phyloP scores from a whole-genome alignment of 108 stramenopile species.

The Skeletonema tropicum region DNA sequence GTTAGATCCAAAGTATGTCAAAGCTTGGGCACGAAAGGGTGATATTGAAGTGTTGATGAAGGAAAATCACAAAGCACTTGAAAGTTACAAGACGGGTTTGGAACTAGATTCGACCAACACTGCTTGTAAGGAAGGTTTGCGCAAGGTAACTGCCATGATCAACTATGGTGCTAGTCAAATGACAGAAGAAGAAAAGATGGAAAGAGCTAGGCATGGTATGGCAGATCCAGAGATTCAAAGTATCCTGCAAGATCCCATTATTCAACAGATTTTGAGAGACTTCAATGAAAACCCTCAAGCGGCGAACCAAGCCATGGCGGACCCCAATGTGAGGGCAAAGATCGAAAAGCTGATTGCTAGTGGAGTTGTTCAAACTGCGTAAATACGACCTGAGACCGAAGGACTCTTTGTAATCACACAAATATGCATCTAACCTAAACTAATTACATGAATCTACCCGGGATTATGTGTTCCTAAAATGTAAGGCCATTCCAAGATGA shows the following conservation, averaged over 20 bases:
- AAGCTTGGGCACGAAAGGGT: slow-evolving; percentile 98
- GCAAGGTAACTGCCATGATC: slow-evolving; percentile 77
- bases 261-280: slow-evolving; percentile 93
- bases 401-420: too few species aligned
- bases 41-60: slow-evolving; percentile 98
- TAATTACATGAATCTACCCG: too few species aligned
- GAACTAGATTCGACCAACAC: slow-evolving; percentile 86
- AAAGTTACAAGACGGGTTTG: slow-evolving; percentile 93
- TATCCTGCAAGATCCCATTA: slow-evolving; percentile 96
- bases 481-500: too few species aligned
- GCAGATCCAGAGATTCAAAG: slow-evolving; percentile 98
- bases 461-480: too few species aligned
- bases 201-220: slow-evolving; percentile 97
- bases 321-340: slow-evolving; percentile 90
- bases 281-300: slow-evolving; percentile 93
- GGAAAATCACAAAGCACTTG: slow-evolving; percentile 98
- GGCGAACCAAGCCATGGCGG: slow-evolving; percentile 89
- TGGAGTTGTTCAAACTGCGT: slow-evolving; percentile 91
- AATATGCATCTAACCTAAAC: too few species aligned
- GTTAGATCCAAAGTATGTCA: slow-evolving; percentile 97
- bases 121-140: slow-evolving; percentile 92
- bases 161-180: slow-evolving; percentile 79
- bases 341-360: slow-evolving; percentile 98
- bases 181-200: slow-evolving; percentile 91
- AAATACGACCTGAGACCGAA: not conserved